Base-by-base conservation (phyloP, 768 basidiomycete species). In the Tulasnella sp. region DNA sequence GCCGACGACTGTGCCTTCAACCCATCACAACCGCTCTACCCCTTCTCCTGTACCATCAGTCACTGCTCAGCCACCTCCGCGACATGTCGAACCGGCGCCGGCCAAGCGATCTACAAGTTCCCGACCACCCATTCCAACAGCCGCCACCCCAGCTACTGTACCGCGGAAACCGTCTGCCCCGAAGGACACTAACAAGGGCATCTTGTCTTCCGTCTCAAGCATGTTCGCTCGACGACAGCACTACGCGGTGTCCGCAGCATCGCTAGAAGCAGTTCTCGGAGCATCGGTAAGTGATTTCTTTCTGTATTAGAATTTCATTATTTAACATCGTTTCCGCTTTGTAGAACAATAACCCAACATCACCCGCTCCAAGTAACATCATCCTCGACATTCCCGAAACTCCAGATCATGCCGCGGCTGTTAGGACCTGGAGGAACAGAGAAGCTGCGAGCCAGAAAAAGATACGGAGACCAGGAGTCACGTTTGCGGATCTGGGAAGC, bases 201-300 rank as follows among this genome's bases (percentile, higher is more conserved):
- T 70, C 41, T 29, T 70, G 47, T 70, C 64, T n/a, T 65, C 64
- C n/a, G 39, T 65, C 8, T 36, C 42, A 11, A 68, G 22, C 39
- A 35, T 70, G 47, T 70, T 70, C 36, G 29, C 7, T 42, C 44
- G 47, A 34, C 22, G 47, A 70, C 42, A 52, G 42, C n/a, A 70
- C 41, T 29, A 44, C 69, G 62, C 47, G 14, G 36, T 64, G 35
- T 72, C 71, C 19, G 34, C 64, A 11, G 71, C 71, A 37, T 72
- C 71, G 14, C 64, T 72, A 14, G 71, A 72, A 36, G 71, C 71
- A 59, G 71, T 72, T 14, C 44, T 72, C 16, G 71, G 71, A 14
- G 26, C n/a, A 37, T 72, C 71, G 34, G 71, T 72, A 37, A 64
- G 71, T 32, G 19, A 67, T 41, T 32, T 32, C 11, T 22, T 59